A percentile compares a stretch with the other conserved stretches of the same genome.
Conservation (phyloP, 1,284 basidiomycete species). For the Trametes pubescens region DNA sequence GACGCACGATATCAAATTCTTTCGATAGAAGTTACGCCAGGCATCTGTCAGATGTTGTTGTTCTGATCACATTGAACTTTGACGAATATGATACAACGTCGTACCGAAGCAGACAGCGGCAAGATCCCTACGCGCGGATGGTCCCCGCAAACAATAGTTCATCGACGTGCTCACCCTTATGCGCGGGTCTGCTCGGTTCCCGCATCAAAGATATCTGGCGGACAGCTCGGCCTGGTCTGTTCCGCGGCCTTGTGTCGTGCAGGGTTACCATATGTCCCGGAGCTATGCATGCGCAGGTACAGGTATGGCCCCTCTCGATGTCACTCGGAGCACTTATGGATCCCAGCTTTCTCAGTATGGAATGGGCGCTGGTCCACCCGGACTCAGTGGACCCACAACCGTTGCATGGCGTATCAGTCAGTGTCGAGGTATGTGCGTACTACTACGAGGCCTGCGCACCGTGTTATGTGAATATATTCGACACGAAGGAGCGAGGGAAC, state of each 20-base stretch:
- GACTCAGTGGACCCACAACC: background rate
- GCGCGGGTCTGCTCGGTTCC: background rate
- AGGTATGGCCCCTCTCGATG: background rate
- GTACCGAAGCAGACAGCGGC: background rate
- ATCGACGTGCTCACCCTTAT: background rate
- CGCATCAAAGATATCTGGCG: background rate
- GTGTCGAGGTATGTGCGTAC: background rate
- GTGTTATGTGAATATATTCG: background rate
- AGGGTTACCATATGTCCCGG: background rate
- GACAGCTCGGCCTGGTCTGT: background rate
- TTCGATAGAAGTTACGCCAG: background rate
- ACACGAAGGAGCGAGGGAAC: background rate
- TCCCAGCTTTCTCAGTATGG: background rate
- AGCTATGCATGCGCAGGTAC: background rate
- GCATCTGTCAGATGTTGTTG: background rate
- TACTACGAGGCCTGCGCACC: too few species aligned
- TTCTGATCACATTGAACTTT: background rate
- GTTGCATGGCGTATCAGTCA: background rate
- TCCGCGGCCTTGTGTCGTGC: background rate
- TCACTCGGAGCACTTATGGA: background rate
- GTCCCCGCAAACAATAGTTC: background rate
- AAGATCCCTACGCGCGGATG: background rate
- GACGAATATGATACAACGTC: background rate
- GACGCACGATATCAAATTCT: background rate
- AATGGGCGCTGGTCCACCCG: background rate